Percentiles rank a stretch among this genome's conserved stretches.
Evolutionary conservation across 768 basidiomycete species (phyloP).

Genomic region (Butyriboletus loyo): DNA sequence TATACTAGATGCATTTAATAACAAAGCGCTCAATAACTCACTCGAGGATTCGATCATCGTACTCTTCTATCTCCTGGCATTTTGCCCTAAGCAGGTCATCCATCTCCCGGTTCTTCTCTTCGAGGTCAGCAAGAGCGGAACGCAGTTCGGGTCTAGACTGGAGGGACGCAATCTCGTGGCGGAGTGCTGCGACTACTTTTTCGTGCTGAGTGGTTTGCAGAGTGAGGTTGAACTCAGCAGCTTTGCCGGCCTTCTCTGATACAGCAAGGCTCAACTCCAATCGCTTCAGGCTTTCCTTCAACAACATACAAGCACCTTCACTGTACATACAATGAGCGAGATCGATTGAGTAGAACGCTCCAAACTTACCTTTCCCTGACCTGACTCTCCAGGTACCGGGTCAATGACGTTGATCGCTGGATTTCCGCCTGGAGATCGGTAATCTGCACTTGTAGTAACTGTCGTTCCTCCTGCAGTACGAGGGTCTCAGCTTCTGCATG

Average conservation of each 20-base stretch:
- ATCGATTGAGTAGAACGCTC: not conserved
- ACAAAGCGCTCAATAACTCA: conserved; percentile 29
- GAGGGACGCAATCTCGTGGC: conserved; percentile 52
- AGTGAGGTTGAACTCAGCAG: conserved; percentile 63
- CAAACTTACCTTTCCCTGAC: conserved; percentile 54
- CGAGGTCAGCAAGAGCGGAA: conserved; percentile 53
- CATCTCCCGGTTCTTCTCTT: conserved; percentile 73
- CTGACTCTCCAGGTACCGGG: conserved; percentile 61
- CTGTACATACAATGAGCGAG: conserved; percentile 34
- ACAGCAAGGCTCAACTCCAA: conserved; percentile 44
- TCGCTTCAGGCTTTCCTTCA: conserved; percentile 40
- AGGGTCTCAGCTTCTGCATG: conserved; percentile 37
- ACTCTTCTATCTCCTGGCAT: conserved; percentile 77
- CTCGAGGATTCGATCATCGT: conserved; percentile 80
- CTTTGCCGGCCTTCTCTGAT: conserved; percentile 56
- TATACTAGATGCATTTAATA: conserved; percentile 2
- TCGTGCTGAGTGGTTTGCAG: conserved; percentile 66
- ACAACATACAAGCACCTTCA: conserved; percentile 40
- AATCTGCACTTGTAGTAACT: conserved; percentile 48
- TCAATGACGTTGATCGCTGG: conserved; percentile 59
- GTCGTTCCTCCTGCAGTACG: conserved; percentile 48
- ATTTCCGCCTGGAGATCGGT: conserved; percentile 63
- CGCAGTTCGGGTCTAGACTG: conserved; percentile 55
- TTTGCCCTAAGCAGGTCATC: conserved; percentile 67
- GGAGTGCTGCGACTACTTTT: conserved; percentile 56